A percentile compares a stretch with the other conserved stretches of the same genome.
phyloP scores from a whole-genome alignment of 345 rosid species.

The Populus tremula region DNA sequence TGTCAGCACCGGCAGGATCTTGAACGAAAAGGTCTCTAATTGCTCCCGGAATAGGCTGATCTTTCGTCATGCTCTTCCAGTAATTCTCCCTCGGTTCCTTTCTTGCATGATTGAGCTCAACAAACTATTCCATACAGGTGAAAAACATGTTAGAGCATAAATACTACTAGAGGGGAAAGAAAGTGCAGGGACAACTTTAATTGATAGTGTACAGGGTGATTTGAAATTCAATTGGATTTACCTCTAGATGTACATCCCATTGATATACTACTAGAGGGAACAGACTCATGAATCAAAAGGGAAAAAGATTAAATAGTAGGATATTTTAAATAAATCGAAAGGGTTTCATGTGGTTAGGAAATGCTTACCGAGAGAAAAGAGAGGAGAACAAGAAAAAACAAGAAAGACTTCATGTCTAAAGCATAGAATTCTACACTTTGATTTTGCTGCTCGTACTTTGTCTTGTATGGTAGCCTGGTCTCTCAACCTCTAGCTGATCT shows the following conservation, averaged over 20 bases:
- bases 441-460: neutral
- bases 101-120: constrained; percentile 45
- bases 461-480: neutral
- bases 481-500: neutral
- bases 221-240: neutral
- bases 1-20: neutral
- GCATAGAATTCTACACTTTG: neutral
- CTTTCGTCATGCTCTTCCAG: constrained; percentile 62
- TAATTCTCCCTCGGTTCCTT: constrained; percentile 41
- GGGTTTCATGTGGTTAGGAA: neutral
- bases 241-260: neutral
- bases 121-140: constrained; percentile 24
- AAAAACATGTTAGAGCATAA: neutral
- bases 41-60: constrained; percentile 58
- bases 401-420: constrained; percentile 29
- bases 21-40: constrained; percentile 32
- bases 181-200: neutral
- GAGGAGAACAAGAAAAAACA: constrained; percentile 21
- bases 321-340: neutral
- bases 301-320: neutral
- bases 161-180: neutral
- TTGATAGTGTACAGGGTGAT: neutral
- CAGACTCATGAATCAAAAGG: neutral
- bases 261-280: neutral
- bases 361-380: constrained; percentile 38